phyloP scores from a whole-genome alignment of 2,329 filamentous ascomycete species.

The Phialophora tarda region DNA sequence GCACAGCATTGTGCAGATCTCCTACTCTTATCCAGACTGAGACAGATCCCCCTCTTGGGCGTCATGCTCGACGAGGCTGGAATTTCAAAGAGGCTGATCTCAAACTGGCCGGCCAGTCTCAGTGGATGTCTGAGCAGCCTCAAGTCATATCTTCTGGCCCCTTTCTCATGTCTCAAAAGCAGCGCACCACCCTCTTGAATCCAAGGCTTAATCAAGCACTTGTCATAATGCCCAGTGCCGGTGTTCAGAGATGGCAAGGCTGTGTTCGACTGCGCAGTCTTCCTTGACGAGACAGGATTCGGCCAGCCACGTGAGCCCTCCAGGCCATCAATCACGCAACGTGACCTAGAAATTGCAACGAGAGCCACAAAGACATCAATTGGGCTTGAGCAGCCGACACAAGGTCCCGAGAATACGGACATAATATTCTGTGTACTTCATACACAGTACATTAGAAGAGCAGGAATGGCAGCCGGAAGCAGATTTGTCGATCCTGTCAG shows the following conservation, averaged over 20 bases:
- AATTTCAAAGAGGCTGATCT: conserved; percentile 18
- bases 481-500: not conserved
- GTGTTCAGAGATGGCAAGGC: not conserved
- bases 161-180: conserved; percentile 12
- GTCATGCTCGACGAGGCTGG: conserved; percentile 9
- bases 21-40: conserved; percentile 18
- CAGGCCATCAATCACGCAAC: not conserved
- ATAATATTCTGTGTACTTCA: not conserved
- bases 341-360: not conserved
- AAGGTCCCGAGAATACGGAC: not conserved
- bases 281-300: not conserved
- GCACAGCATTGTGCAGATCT: conserved; percentile 16
- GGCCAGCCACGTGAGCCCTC: not conserved
- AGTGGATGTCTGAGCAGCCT: conserved; percentile 4
- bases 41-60: conserved; percentile 5
- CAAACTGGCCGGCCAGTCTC: conserved; percentile 19
- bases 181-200: conserved; percentile 2
- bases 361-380: not conserved
- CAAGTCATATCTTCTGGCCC: conserved; percentile 11
- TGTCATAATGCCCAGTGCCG: not conserved
- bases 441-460: too few species aligned
- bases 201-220: not conserved
- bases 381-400: not conserved
- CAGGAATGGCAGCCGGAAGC: too few species aligned
- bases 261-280: not conserved